phyloP scores from a whole-genome alignment of 768 basidiomycete genomes.

The Naganishia vaughanmartiniae region DNA sequence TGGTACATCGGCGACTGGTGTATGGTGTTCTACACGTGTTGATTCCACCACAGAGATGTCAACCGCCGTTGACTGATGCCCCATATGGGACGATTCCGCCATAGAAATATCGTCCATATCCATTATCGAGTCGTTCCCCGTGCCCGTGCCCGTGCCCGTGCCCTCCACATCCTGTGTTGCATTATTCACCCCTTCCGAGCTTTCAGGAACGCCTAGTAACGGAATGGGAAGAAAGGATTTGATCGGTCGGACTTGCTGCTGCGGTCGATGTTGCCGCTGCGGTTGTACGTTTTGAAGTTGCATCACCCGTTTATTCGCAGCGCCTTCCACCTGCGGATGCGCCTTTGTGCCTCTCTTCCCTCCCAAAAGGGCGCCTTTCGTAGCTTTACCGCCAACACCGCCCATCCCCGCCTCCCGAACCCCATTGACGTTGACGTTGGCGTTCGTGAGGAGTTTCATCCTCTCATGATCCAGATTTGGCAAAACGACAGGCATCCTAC shows the following conservation, averaged over 20 bases:
- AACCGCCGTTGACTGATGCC: no score
- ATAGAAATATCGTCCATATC: constrained; percentile 12
- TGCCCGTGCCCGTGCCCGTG: background rate
- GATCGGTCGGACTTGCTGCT: constrained; percentile 5
- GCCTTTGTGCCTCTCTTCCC: background rate
- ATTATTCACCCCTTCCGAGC: no score
- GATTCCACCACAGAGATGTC: constrained; percentile 1
- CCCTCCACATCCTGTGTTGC: background rate
- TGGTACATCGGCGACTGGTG: background rate
- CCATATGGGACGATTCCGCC: background rate
- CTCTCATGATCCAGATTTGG: constrained; percentile 10
- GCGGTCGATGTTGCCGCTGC: no score
- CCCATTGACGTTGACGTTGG: no score
- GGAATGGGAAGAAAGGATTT: background rate
- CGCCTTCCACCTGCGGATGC: background rate
- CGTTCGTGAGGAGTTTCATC: background rate
- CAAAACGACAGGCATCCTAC: constrained; percentile 8
- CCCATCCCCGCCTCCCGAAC: no score
- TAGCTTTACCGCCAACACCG: background rate
- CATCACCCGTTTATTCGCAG: constrained; percentile 2
- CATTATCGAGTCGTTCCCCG: background rate
- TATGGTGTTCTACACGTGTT: background rate
- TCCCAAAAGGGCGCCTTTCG: background rate
- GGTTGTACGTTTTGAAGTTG: background rate
- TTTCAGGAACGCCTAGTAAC: background rate